phyloP scores from a whole-genome alignment of 202 grass and related monocot genomes.

The Schoenoplectus tabernaemontani region DNA sequence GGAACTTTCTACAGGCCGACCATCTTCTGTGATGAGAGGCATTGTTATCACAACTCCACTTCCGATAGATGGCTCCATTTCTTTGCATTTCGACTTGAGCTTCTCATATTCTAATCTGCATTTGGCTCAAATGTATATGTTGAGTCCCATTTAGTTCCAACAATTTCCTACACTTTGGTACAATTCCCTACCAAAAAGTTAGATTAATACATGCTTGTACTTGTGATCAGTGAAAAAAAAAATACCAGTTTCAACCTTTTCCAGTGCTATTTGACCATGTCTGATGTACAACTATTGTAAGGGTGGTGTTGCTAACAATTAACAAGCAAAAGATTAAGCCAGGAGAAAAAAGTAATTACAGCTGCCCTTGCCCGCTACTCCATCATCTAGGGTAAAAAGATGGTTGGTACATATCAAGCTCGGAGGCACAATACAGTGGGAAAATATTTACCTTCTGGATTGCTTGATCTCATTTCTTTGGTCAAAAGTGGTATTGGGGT shows the following conservation, averaged over 20 bases:
- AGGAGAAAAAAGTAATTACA: not conserved
- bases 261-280: not conserved
- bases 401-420: not conserved
- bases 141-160: not conserved
- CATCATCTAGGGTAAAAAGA: not conserved
- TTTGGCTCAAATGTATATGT: conserved; percentile 1
- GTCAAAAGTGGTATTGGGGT: conserved; percentile 78
- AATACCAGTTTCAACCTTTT: not conserved
- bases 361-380: not conserved
- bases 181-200: not conserved
- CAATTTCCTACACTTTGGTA: not conserved
- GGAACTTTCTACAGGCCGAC: conserved; percentile 51
- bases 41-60: conserved; percentile 74
- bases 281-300: no score
- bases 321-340: not conserved
- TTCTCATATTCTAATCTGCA: conserved; percentile 78
- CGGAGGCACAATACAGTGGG: not conserved
- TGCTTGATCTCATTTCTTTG: conserved; percentile 57
- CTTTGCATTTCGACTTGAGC: conserved; percentile 75
- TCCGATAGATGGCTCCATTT: conserved; percentile 73
- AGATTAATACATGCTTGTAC: not conserved
- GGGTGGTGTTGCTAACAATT: not conserved
- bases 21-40: conserved; percentile 82
- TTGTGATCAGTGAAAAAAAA: not conserved
- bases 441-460: conserved; percentile 42